These are phyloP conservation scores for Fusarium poae DNA, from an alignment of 2,329 filamentous ascomycete genomes.

Conservation along the genomic window DNA sequence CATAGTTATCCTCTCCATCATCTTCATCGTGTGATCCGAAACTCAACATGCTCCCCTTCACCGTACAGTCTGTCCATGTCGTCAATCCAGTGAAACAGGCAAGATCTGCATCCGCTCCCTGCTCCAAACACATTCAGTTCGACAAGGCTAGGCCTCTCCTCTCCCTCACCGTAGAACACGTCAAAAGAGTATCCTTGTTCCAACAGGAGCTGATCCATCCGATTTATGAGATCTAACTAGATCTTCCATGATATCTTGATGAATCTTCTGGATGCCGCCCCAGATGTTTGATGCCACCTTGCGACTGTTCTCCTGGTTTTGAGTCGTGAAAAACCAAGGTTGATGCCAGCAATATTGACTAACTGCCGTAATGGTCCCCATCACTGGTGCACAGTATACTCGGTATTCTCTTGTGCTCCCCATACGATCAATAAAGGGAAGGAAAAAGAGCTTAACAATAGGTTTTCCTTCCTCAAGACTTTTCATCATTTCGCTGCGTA, in stretches of 20 bases:
- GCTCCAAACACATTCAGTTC: background rate
- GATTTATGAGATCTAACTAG: background rate
- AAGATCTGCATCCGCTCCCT: background rate
- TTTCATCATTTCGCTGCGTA: no score
- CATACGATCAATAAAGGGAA: background rate
- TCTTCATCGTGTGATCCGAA: slow-evolving; percentile 21
- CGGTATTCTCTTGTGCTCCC: background rate
- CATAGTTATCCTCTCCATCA: background rate
- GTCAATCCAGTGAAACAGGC: slow-evolving; percentile 60
- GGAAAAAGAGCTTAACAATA: background rate
- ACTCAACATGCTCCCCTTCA: slow-evolving; percentile 7
- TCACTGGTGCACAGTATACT: background rate
- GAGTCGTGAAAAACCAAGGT: background rate
- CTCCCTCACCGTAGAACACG: background rate
- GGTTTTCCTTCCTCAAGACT: no score
- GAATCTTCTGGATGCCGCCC: background rate
- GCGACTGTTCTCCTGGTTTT: background rate
- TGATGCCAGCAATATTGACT: background rate
- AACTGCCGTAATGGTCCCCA: background rate
- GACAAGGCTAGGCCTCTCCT: background rate
- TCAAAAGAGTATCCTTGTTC: background rate
- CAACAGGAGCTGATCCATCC: background rate
- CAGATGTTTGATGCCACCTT: background rate
- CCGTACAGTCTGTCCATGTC: slow-evolving; percentile 23
- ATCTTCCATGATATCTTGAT: background rate